phyloP scores from a whole-genome alignment of 2,329 filamentous ascomycete species.

The Capronia americana region DNA sequence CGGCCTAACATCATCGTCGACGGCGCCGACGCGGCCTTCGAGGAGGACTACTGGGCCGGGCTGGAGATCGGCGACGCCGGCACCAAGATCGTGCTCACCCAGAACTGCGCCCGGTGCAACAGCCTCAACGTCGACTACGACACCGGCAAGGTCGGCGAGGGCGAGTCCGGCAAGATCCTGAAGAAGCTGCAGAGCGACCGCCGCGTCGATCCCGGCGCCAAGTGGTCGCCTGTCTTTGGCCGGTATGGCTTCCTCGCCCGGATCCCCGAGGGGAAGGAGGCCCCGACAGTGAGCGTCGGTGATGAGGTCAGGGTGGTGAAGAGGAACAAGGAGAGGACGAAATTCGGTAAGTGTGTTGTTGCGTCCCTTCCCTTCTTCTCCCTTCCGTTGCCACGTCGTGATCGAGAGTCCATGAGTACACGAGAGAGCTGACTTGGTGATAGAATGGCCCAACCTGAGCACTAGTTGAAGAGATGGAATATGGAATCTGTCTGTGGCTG shows the following conservation, averaged over 20 bases:
- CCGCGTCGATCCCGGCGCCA: slow-evolving; percentile 71
- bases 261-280: slow-evolving; percentile 41
- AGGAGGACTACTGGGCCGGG: slow-evolving; percentile 76
- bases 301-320: slow-evolving; percentile 62
- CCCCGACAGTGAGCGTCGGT: slow-evolving; percentile 58
- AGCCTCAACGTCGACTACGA: slow-evolving; percentile 75
- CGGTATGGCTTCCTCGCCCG: slow-evolving; percentile 69
- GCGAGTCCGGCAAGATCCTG: slow-evolving; percentile 66
- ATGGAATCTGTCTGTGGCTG: background rate
- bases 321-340: slow-evolving; percentile 59
- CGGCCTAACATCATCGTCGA: slow-evolving; percentile 75
- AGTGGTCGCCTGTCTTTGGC: slow-evolving; percentile 74
- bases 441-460: slow-evolving; percentile 36
- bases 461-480: slow-evolving; percentile 13
- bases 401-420: background rate
- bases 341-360: slow-evolving; percentile 57
- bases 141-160: slow-evolving; percentile 65
- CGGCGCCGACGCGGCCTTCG: slow-evolving; percentile 63
- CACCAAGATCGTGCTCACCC: slow-evolving; percentile 63
- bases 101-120: slow-evolving; percentile 72
- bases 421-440: slow-evolving; percentile 7
- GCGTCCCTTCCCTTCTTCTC: background rate
- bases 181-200: slow-evolving; percentile 75
- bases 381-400: background rate
- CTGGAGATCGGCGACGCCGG: slow-evolving; percentile 52